Evolutionary conservation across 139 green algal genomes (phyloP), one percentile per base, ranked within the genome.

Genomic region (Mesostigma viride): DNA sequence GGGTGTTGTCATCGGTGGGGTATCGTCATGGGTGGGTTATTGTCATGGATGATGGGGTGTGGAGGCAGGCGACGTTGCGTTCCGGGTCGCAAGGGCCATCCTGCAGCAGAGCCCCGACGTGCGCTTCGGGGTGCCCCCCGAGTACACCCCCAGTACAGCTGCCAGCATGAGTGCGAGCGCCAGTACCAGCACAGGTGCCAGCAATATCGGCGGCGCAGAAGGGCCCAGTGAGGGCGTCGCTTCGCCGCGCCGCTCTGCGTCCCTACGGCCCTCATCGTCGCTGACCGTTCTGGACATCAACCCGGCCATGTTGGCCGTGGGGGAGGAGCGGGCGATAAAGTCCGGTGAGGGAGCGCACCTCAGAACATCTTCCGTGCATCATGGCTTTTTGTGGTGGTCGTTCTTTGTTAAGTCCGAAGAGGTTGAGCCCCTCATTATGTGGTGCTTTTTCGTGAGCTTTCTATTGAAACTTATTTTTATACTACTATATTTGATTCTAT

Each of bases 271-370:
- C n/a, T 3, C 59, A 11, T 33, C 69, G n/a, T 24, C n/a, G 32
- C 81, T 95, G 2, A 81, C 70, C 3, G 83, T 97, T 24, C 94
- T 82, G 66, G 93, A 99, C 83, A 96, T 99, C 77, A 99, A 96
- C 69, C 60, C 73, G 0, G 77, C 79, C 3, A 99, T 99, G 93
- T 75, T 99, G 48, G 57, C 77, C 27, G 90, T 90, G 65, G 93
- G 93, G 17, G 58, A 79, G 64, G 73, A 76, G 65, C 81, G 84
- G 51, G 90, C 87, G 5, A 27, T 6, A 22, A 61, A 56, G 20
- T 6, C 3, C 46, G 68, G 64, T 70, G 40, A 8, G 40, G 40
- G 14, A n/a, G n/a, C n/a, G n/a, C n/a, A n/a, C n/a, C n/a, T n/a
- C n/a, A n/a, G n/a, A n/a, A n/a, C n/a, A 24, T 51, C 11, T 51